phyloP scores from a whole-genome alignment of 2,329 filamentous ascomycete species.

The Claviceps pusilla region DNA sequence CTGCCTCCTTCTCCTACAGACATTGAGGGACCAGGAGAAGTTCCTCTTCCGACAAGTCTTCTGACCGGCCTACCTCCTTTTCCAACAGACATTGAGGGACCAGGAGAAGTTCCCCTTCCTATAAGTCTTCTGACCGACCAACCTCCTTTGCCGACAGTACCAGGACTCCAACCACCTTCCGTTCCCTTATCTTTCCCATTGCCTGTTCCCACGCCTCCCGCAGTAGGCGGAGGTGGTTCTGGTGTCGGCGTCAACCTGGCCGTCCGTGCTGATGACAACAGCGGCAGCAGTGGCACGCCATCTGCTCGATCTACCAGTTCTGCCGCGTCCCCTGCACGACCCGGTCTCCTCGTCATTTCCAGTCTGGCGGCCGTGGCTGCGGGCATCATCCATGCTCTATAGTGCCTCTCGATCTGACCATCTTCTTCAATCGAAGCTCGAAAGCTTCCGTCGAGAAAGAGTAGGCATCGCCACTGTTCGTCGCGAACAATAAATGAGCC shows the following conservation, averaged over 20 bases:
- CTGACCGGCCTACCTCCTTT: too few species aligned
- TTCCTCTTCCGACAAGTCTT: too few species aligned
- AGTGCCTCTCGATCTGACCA: not conserved
- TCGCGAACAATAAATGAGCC: not conserved
- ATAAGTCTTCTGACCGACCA: not conserved
- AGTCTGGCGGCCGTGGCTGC: not conserved
- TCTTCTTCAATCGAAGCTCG: not conserved
- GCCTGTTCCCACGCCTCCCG: too few species aligned
- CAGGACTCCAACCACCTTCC: too few species aligned
- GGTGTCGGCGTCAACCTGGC: not conserved
- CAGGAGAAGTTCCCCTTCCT: too few species aligned
- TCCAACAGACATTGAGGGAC: too few species aligned
- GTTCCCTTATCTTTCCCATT: too few species aligned
- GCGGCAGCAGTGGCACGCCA: not conserved
- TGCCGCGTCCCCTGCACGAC: not conserved
- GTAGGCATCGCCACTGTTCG: not conserved
- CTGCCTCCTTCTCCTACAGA: too few species aligned
- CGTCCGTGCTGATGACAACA: not conserved
- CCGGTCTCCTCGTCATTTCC: not conserved
- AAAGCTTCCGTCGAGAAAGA: too few species aligned
- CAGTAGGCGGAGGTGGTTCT: too few species aligned
- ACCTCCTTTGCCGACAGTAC: not conserved
- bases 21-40: too few species aligned
- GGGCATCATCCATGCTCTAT: conserved; percentile 1
- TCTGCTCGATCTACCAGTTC: not conserved